Conservation (phyloP, 1,139 yeast genomes). For the Saccharomyces pastorianus region DNA sequence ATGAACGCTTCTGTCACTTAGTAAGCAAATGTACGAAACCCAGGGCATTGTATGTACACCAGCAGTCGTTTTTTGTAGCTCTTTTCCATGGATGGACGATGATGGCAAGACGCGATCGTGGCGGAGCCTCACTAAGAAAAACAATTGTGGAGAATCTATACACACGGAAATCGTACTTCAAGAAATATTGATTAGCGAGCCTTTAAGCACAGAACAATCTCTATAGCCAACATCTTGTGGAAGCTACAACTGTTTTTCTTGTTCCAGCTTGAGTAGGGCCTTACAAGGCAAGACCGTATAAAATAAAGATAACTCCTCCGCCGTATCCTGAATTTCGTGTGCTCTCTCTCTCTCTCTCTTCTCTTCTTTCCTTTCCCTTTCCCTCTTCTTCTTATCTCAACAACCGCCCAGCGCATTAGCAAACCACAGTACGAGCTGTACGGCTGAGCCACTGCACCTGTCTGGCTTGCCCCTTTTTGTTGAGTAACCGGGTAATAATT, state of each 20-base stretch:
- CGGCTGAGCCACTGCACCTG: not conserved
- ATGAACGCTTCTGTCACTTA: conserved; percentile 96
- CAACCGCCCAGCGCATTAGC: not conserved
- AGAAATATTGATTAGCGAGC: not conserved
- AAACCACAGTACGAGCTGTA: not conserved
- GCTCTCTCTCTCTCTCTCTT: not conserved
- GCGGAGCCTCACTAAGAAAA: not conserved
- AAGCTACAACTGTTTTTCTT: not conserved
- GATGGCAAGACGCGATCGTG: not conserved
- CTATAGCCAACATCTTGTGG: not conserved
- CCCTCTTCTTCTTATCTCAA: not conserved
- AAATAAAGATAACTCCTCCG: not conserved
- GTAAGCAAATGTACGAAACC: conserved; percentile 95
- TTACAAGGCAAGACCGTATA: not conserved
- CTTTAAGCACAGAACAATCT: not conserved
- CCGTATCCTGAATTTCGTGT: not conserved
- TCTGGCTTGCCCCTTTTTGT: not conserved
- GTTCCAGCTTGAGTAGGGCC: not conserved
- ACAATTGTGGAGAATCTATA: not conserved
- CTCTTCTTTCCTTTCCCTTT: not conserved
- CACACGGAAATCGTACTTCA: not conserved
- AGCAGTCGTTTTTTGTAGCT: not conserved
- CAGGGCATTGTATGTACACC: too few relatives aligned
- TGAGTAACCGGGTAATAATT: not conserved
- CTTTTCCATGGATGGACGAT: not conserved